Base-by-base conservation (phyloP, 1,284 basidiomycete species). In the Ceratobasidium theobromae region DNA sequence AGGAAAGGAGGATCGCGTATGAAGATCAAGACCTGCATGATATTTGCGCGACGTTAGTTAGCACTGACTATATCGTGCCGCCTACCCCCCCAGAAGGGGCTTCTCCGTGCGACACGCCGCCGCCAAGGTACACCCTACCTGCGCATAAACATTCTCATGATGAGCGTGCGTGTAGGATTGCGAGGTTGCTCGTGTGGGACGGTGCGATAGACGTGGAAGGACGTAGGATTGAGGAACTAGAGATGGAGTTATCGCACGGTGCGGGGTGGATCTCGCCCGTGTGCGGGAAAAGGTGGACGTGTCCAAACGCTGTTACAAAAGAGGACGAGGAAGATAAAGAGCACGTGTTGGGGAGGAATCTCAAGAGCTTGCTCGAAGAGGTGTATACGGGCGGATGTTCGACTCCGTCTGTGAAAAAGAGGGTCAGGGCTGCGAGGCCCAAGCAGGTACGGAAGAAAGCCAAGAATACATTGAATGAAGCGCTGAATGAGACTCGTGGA, bases 31-130 rank as follows among this genome's bases (percentile, higher is more conserved):
- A 40, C 1, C 32, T 62, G 6, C 45, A 62, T 8, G 32, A 51
- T 18, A 5, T 62, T 1, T 62, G 58, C 33, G 58, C 33, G 5
- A 62, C 58, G 8, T 32, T 62, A 16, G 30, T 62, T 27, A 51
- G 46, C 32, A 40, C n/a, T n/a, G 58, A 62, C 32, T 62, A 62
- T 16, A 21, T 62, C 33, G 32, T 32, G 12, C 58, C 58, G 12
- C 46, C 45, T 16, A 51, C 58, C 5, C 58, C 58, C 5, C 58
- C 58, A 6, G 18, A 23, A 6, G 58, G 58, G 6, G 45, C 45
- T 9, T 51, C 58, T 1, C 58, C 58, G 16, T 62, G 58, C 33
- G 12, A 27, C 23, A 62, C 58, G 2, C 58, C 58, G 14, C 58
- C 58, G 2, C n/a, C n/a, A n/a, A n/a, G n/a, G n/a, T n/a, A n/a